These are phyloP conservation scores for Xylaria bambusicola DNA, from an alignment of 495 filamentous ascomycete genomes.

Conservation along the genomic window DNA sequence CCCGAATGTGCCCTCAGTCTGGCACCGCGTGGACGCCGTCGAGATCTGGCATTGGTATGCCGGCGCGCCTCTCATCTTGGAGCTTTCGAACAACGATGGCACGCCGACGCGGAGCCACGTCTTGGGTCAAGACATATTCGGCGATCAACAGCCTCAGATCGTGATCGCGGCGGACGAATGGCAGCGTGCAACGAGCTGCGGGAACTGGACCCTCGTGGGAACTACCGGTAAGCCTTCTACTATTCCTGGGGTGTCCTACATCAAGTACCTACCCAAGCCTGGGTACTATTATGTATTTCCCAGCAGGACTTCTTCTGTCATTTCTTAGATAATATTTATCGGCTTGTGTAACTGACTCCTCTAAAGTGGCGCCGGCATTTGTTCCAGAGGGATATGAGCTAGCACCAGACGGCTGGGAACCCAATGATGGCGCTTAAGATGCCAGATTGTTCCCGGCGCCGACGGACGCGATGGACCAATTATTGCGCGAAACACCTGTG, in stretches of 20 bases:
- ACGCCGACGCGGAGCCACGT: constrained; percentile 48
- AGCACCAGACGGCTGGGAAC: constrained; percentile 39
- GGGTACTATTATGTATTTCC: too few species aligned
- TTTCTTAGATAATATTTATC: background rate
- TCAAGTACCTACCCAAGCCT: too few species aligned
- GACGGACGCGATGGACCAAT: background rate
- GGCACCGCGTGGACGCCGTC: constrained; percentile 50
- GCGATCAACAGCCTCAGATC: constrained; percentile 44
- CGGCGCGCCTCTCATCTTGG: constrained; percentile 46
- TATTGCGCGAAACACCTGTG: background rate
- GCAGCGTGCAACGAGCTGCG: constrained; percentile 45
- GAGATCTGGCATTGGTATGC: constrained; percentile 56
- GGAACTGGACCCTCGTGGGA: constrained; percentile 52
- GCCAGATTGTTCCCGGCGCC: background rate
- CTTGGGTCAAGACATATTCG: constrained; percentile 49
- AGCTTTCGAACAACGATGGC: constrained; percentile 34
- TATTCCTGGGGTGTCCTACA: too few species aligned
- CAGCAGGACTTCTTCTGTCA: too few species aligned
- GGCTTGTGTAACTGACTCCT: background rate
- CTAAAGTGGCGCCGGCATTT: constrained; percentile 44
- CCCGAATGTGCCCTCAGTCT: constrained; percentile 37
- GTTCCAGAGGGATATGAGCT: constrained; percentile 38
- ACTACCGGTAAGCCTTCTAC: constrained; percentile 37
- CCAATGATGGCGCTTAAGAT: constrained; percentile 24
- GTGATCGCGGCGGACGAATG: constrained; percentile 41